These are phyloP conservation scores for Blastobotrys capitulatus DNA, from an alignment of 1,139 yeast genomes.

Conservation along the genomic window DNA sequence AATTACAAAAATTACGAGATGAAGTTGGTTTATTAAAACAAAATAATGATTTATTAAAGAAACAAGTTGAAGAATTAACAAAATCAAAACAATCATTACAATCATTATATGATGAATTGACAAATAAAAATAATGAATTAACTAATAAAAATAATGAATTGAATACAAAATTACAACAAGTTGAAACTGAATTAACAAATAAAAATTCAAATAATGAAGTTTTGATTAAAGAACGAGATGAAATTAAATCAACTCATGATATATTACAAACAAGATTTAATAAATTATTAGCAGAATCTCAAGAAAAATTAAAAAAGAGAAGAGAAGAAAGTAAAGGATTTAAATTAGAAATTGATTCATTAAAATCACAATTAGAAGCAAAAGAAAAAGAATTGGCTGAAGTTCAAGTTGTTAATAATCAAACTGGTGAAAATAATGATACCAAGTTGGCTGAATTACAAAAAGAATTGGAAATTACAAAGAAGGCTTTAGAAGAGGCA, in stretches of 20 bases:
- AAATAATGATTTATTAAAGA: neutral
- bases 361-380: slow-evolving; percentile 16
- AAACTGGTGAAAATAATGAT: slow-evolving; percentile 12
- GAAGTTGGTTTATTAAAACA: slow-evolving; percentile 33
- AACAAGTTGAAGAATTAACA: neutral
- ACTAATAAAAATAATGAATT: slow-evolving; percentile 9
- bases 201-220: slow-evolving; percentile 3
- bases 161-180: neutral
- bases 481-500: slow-evolving; percentile 27
- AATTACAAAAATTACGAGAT: slow-evolving; percentile 34
- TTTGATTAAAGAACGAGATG: slow-evolving; percentile 8
- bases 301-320: slow-evolving; percentile 28
- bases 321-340: slow-evolving; percentile 20
- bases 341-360: slow-evolving; percentile 22
- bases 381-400: slow-evolving; percentile 22
- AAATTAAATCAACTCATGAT: neutral
- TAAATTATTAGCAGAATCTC: slow-evolving; percentile 28
- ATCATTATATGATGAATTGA: neutral
- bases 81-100: slow-evolving; percentile 9
- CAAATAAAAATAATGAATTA: neutral
- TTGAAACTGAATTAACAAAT: neutral
- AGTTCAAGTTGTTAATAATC: slow-evolving; percentile 14
- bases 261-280: slow-evolving; percentile 21
- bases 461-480: slow-evolving; percentile 20
- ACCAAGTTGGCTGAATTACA: slow-evolving; percentile 22